phyloP scores from a whole-genome alignment of 2,329 filamentous ascomycete genomes.

The Sphaerulina populicola region DNA sequence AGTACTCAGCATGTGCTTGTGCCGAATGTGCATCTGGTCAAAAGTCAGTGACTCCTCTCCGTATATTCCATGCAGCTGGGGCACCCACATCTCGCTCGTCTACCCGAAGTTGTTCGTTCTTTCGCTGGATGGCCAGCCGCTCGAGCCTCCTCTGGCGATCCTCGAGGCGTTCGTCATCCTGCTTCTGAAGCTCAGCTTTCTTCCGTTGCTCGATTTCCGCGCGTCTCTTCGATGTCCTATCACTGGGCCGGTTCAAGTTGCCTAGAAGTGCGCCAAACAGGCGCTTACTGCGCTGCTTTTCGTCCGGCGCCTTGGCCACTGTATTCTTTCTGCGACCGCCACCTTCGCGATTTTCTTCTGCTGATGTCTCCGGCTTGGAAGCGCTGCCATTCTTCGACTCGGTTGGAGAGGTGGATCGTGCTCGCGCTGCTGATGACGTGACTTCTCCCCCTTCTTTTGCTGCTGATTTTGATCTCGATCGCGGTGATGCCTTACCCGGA shows the following conservation, averaged over 20 bases:
- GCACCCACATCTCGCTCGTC: conserved; percentile 63
- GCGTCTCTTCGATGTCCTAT: conserved; percentile 62
- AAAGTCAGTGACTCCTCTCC: conserved; percentile 3
- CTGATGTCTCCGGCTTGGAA: conserved; percentile 7
- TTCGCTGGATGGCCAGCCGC: conserved; percentile 44
- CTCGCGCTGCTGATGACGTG: conserved; percentile 3
- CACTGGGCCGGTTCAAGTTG: conserved; percentile 39
- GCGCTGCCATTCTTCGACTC: conserved; percentile 1
- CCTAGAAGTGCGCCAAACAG: conserved; percentile 60
- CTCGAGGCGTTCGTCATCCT: conserved; percentile 63
- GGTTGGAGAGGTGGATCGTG: conserved; percentile 6
- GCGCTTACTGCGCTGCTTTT: conserved; percentile 74
- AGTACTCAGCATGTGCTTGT: conserved; percentile 61
- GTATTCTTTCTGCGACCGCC: conserved; percentile 21
- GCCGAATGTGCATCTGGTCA: conserved; percentile 64
- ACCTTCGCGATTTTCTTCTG: conserved; percentile 8
- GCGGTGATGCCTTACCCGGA: conserved; percentile 28
- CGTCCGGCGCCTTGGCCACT: conserved; percentile 44
- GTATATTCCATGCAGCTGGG: not conserved
- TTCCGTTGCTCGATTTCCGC: conserved; percentile 73
- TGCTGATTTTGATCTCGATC: conserved; percentile 10
- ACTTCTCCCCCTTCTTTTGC: conserved; percentile 9
- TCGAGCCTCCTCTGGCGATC: conserved; percentile 57
- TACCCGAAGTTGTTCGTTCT: conserved; percentile 62
- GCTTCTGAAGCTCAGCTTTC: conserved; percentile 57